Conservation (phyloP, 2,329 filamentous ascomycete genomes). For the Xylariaceae sp. region DNA sequence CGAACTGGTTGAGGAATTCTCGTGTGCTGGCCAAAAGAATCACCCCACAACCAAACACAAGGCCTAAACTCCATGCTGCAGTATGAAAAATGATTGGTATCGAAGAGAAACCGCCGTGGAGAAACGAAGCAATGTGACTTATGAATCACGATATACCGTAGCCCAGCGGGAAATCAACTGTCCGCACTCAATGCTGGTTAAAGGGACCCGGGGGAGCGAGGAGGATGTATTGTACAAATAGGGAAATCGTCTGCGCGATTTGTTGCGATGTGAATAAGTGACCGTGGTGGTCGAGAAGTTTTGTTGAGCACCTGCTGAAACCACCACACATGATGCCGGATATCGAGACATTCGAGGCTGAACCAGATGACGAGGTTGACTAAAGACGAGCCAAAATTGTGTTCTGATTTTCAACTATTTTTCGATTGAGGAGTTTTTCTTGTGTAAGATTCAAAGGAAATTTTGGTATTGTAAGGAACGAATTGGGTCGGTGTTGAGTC, state of each 20-base stretch:
- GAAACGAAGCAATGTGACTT: constrained; percentile 21
- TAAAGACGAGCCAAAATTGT: background rate
- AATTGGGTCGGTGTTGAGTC: constrained; percentile 27
- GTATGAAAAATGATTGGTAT: constrained; percentile 25
- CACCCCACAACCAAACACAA: constrained; percentile 11
- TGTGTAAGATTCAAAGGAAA: constrained; percentile 28
- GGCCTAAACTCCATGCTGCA: constrained; percentile 17
- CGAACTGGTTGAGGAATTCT: too few relatives aligned
- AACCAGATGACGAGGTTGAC: background rate
- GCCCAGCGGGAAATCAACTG: constrained; percentile 19
- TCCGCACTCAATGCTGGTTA: constrained; percentile 11
- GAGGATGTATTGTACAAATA: constrained; percentile 16
- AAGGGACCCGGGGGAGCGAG: constrained; percentile 7
- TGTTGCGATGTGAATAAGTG: constrained; percentile 7
- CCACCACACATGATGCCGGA: background rate
- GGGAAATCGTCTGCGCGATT: background rate
- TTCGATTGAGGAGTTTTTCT: constrained; percentile 18
- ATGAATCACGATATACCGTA: constrained; percentile 26
- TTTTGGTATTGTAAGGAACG: constrained; percentile 29
- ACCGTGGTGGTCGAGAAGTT: constrained; percentile 3
- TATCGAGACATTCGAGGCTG: constrained; percentile 5
- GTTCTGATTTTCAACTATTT: constrained; percentile 20
- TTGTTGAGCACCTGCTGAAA: background rate
- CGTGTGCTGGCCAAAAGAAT: too few relatives aligned
- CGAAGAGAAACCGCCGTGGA: constrained; percentile 24